Percentiles rank a stretch among this genome's conserved stretches.
Evolutionary conservation across 2,329 filamentous ascomycete species (phyloP).

Genomic region (Alternaria sp.): DNA sequence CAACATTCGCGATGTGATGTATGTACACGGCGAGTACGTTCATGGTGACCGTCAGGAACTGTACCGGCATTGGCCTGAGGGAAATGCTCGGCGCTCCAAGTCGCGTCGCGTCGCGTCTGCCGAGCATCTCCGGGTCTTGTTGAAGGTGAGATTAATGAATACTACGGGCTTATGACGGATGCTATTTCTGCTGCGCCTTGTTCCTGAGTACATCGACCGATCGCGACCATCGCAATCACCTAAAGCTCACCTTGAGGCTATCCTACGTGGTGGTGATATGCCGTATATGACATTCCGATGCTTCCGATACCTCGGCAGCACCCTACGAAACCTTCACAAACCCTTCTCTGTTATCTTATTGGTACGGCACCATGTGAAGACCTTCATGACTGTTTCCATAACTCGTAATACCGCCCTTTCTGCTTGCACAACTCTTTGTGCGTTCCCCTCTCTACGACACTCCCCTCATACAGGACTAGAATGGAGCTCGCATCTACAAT

Average conservation of each 20-base stretch:
- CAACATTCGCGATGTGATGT: background rate
- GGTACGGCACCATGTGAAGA: background rate
- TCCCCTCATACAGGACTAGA: slow-evolving; percentile 11
- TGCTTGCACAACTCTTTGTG: slow-evolving; percentile 4
- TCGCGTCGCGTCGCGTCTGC: background rate
- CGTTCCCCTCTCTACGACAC: slow-evolving; percentile 15
- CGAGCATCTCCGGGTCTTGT: background rate
- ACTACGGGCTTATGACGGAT: background rate
- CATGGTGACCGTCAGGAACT: background rate
- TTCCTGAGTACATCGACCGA: background rate
- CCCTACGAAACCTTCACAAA: background rate
- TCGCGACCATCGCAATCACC: background rate
- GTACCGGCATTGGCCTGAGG: background rate
- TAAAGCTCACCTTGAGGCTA: background rate
- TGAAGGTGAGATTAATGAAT: background rate
- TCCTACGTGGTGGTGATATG: background rate
- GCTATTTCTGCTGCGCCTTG: background rate
- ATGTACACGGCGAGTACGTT: background rate
- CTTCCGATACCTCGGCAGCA: background rate
- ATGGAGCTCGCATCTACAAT: slow-evolving; percentile 74
- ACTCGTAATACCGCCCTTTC: background rate
- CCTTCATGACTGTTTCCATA: background rate
- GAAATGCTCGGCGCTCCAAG: background rate
- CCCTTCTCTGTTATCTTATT: background rate
- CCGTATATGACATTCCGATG: background rate